phyloP scores from a whole-genome alignment of 768 basidiomycete genomes.

The Mycena epipterygia region DNA sequence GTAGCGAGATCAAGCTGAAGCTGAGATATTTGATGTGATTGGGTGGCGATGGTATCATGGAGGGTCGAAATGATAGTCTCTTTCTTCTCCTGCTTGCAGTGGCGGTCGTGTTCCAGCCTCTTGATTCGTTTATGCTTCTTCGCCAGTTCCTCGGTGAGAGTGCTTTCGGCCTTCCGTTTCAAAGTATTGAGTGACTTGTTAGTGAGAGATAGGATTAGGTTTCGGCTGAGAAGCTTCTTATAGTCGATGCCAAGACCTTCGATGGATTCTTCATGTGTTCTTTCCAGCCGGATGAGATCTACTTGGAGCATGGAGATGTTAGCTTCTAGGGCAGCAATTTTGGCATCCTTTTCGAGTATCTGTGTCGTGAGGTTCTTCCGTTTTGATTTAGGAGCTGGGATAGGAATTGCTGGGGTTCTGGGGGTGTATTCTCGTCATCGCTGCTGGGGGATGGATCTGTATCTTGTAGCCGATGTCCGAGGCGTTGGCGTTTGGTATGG shows the following conservation, averaged over 20 bases:
- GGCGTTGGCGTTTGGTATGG: no score
- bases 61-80: not conserved
- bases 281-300: no score
- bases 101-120: constrained; percentile 5
- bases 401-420: not conserved
- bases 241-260: not conserved
- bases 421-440: not conserved
- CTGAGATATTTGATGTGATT: not conserved
- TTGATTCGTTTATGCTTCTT: not conserved
- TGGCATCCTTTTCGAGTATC: not conserved
- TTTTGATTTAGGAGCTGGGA: not conserved
- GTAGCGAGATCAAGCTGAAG: not conserved
- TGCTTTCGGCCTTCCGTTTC: constrained; percentile 6
- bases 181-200: not conserved
- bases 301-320: not conserved
- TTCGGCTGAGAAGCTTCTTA: not conserved
- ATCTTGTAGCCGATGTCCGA: no score
- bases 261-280: no score
- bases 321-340: not conserved
- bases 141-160: not conserved
- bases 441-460: not conserved
- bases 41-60: not conserved
- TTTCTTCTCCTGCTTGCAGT: not conserved
- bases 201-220: not conserved
- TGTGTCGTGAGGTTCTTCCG: not conserved